Evolutionary conservation across 2,329 filamentous ascomycete species (phyloP), one percentile per base, ranked within the genome.

Genomic region (Thielaviopsis ethacetica): DNA sequence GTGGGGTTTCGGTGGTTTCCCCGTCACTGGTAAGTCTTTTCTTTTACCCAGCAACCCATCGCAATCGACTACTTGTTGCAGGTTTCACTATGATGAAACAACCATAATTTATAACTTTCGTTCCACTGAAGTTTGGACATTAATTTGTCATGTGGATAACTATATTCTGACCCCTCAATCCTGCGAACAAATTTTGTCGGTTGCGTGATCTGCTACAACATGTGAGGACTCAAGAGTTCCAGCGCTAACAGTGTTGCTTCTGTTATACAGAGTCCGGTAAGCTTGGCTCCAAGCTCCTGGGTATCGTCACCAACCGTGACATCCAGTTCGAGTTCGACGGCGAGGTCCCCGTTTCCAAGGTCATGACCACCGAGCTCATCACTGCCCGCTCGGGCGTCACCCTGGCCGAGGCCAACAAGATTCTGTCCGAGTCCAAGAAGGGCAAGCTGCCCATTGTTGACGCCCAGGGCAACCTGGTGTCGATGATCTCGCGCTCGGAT

Each of bases 1-100:
- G 76, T 97, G 93, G 88, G 91, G 93, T 30, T 98, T 98, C 69
- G 93, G 94, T 69, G 93, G 93, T 67, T 97, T 96, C 76, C 93
- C 93, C 62, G 91, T 98, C 61, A 98, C 93, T 74, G 93, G 94
- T 98, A 78, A 80, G 91, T 78, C 56, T 9, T 56, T 53, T 56
- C 54, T 62, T 62, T 22, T 51, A 17, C 15, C 41, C 15, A 5
- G 15, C 44, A 22, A n/a, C 51, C 22, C 2, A 19, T 22, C 12
- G n/a, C 49, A 13, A n/a, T 47, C 7, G 13, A 22, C 9, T 22
- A 27, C 17, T 19, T 30, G 52, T 57, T 30, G 56, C 34, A n/a
- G 34, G 17, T 58, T 58, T 44, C 15, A 44, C 6, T 69, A 73
- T 90, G 88, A 95, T 95, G 93, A 61, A 88, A 79, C 81, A 78